Conservation (phyloP, 345 rosid genomes). For the Brassica nigra region DNA sequence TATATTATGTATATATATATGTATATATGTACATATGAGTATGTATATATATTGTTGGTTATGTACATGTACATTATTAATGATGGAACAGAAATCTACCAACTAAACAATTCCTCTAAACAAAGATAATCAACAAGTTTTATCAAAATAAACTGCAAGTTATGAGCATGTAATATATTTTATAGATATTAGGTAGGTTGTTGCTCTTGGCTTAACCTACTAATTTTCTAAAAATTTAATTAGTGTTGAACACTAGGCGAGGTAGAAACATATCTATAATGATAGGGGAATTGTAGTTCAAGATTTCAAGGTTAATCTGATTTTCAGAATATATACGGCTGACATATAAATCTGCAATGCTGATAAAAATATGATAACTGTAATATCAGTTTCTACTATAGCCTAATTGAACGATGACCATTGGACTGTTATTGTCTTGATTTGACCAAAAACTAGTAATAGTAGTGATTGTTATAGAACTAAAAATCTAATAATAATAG, state of each 20-base stretch:
- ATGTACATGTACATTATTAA: constrained; percentile 8
- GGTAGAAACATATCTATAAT: constrained; percentile 3
- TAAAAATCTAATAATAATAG: background rate
- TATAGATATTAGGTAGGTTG: constrained; percentile 33
- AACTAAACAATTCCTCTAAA: constrained; percentile 15
- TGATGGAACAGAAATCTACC: constrained; percentile 35
- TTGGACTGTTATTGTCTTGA: constrained; percentile 16
- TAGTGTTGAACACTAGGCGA: constrained; percentile 26
- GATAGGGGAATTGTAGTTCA: background rate
- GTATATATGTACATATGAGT: background rate
- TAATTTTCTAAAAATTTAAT: constrained; percentile 11
- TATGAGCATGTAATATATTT: constrained; percentile 14
- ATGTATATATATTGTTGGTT: background rate
- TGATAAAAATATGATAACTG: background rate
- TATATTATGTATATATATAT: background rate
- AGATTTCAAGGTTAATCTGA: background rate
- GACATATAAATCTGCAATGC: background rate
- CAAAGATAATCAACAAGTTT: constrained; percentile 34
- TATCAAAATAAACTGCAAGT: constrained; percentile 24
- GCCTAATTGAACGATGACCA: background rate
- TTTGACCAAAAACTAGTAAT: constrained; percentile 20
- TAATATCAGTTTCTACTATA: background rate
- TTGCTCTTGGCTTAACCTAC: constrained; percentile 39
- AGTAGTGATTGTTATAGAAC: constrained; percentile 2
- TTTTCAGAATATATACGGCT: background rate